Conservation (phyloP, 371 early-diverging fungal species). For the Thermomucor indicae-seudaticae region DNA sequence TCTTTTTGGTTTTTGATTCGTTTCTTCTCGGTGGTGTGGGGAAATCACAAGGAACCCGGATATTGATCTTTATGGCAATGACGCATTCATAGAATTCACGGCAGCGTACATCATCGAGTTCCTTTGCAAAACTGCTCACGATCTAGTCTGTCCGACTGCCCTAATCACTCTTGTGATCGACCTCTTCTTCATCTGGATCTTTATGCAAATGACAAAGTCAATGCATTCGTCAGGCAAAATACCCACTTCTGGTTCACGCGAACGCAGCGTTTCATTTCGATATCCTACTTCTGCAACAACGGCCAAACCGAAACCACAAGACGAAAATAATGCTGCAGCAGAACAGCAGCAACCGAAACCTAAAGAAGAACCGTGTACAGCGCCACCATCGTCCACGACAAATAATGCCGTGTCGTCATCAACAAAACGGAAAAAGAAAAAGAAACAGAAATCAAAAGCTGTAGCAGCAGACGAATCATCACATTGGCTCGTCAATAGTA, state of each 20-base stretch:
- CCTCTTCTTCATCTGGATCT: slow-evolving; percentile 22
- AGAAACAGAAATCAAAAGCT: slow-evolving; percentile 8
- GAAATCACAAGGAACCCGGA: too few relatives aligned
- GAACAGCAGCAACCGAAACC: background rate
- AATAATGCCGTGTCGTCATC: background rate
- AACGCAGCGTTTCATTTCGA: background rate
- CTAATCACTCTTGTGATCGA: slow-evolving; percentile 18
- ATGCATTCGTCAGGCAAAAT: slow-evolving; percentile 12
- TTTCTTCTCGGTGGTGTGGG: too few relatives aligned
- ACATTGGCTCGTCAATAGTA: slow-evolving; percentile 8
- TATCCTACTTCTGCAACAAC: background rate
- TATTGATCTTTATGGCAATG: too few relatives aligned
- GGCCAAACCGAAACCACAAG: background rate
- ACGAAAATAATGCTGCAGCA: background rate
- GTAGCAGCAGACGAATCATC: background rate
- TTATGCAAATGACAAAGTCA: slow-evolving; percentile 25
- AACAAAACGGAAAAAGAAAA: slow-evolving; percentile 16
- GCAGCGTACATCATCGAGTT: slow-evolving; percentile 9
- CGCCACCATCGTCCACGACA: background rate
- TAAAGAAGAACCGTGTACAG: background rate
- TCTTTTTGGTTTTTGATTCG: too few relatives aligned
- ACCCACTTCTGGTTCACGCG: background rate
- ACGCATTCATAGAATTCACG: too few relatives aligned
- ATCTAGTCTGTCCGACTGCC: slow-evolving; percentile 10
- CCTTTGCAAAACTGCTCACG: slow-evolving; percentile 7